Conservation (phyloP, 768 basidiomycete genomes). For the Auricularia cornea region DNA sequence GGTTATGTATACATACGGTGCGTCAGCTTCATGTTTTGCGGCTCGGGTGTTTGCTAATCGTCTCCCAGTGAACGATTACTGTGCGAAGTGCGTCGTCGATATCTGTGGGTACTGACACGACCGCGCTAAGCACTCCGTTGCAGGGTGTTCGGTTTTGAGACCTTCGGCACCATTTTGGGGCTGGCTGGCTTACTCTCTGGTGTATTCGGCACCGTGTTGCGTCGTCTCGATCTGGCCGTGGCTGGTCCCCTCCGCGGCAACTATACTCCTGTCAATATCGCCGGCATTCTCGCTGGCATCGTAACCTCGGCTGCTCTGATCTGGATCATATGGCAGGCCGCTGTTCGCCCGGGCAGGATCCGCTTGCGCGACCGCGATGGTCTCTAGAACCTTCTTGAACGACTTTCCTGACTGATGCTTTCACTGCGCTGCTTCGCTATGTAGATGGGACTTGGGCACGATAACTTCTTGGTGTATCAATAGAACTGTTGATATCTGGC, state of each 20-base stretch:
- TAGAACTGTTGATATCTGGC: background rate
- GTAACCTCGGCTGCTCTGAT: conserved; percentile 9
- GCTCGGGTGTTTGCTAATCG: background rate
- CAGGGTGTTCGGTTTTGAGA: conserved; percentile 23
- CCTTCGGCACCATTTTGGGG: conserved; percentile 31
- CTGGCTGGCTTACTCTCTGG: conserved; percentile 27
- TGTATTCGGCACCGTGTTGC: conserved; percentile 23
- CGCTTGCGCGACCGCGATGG: background rate
- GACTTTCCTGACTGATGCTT: too few species aligned
- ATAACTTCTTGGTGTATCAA: too few species aligned
- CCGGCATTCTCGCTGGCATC: conserved; percentile 16
- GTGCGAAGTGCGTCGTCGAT: conserved; percentile 8
- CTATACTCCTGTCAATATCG: conserved; percentile 21
- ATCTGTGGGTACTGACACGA: conserved; percentile 6
- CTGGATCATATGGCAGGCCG: conserved; percentile 5
- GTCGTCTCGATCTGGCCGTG: conserved; percentile 26
- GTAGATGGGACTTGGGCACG: too few species aligned
- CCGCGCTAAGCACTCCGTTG: background rate
- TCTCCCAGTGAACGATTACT: conserved; percentile 13
- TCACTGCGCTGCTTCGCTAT: too few species aligned
- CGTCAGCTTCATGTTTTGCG: background rate
- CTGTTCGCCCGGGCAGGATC: background rate
- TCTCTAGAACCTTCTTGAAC: too few species aligned
- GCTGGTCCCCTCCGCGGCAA: conserved; percentile 23
- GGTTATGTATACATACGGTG: conserved; percentile 26